Percentiles rank a stretch among this genome's conserved stretches.
Evolutionary conservation across 2,329 filamentous ascomycete species (phyloP).

Genomic region (Aspergillus tubingensis): DNA sequence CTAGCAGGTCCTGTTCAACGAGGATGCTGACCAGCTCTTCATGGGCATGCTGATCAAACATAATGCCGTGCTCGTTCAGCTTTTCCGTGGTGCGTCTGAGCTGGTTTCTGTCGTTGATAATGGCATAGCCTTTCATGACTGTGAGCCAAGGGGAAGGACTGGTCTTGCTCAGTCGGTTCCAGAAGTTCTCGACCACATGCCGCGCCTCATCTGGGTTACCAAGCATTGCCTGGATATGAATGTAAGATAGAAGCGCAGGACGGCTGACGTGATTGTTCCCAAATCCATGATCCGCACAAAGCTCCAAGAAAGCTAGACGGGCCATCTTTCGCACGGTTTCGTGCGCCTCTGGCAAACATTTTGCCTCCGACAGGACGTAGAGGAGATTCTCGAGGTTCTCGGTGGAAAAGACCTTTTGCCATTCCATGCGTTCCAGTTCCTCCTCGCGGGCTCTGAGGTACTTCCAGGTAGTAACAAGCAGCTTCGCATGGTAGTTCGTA

Average conservation of each 20-base stretch:
- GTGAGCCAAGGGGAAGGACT: slow-evolving; percentile 47
- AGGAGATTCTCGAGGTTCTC: slow-evolving; percentile 45
- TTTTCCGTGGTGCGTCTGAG: slow-evolving; percentile 59
- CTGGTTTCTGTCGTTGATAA: slow-evolving; percentile 58
- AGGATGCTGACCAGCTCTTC: slow-evolving; percentile 64
- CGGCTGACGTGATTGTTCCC: slow-evolving; percentile 35
- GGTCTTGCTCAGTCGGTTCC: slow-evolving; percentile 33
- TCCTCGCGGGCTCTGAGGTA: slow-evolving; percentile 54
- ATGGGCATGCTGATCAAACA: slow-evolving; percentile 45
- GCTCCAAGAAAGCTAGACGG: slow-evolving; percentile 38
- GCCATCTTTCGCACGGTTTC: slow-evolving; percentile 44
- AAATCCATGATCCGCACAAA: slow-evolving; percentile 47
- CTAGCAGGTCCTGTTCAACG: slow-evolving; percentile 57
- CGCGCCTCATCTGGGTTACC: slow-evolving; percentile 59
- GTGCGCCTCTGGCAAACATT: slow-evolving; percentile 39
- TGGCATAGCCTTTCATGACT: slow-evolving; percentile 63
- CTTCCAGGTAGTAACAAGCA: slow-evolving; percentile 60
- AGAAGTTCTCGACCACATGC: slow-evolving; percentile 47
- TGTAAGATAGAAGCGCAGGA: slow-evolving; percentile 48
- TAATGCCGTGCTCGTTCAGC: slow-evolving; percentile 56
- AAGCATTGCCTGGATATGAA: slow-evolving; percentile 56
- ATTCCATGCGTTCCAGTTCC: slow-evolving; percentile 34
- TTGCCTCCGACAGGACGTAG: slow-evolving; percentile 39
- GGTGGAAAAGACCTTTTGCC: slow-evolving; percentile 40
- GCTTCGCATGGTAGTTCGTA: slow-evolving; percentile 67